Conservation (phyloP, 75 land plant species). For the Picea glauca region DNA sequence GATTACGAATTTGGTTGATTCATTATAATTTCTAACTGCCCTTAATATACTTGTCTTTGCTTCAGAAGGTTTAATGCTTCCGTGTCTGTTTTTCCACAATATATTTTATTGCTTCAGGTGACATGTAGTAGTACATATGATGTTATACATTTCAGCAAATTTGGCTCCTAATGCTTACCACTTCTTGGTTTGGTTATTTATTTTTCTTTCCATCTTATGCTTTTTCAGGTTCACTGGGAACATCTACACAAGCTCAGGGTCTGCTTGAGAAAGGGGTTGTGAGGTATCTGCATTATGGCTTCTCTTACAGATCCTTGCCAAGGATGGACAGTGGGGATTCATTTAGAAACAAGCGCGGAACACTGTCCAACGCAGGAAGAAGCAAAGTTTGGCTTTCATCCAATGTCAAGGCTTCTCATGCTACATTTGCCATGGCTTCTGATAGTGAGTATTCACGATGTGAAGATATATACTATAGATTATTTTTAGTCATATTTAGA, state of each 20-base stretch:
- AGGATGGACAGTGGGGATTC: neutral
- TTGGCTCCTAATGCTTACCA: neutral
- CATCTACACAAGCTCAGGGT: neutral
- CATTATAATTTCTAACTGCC: neutral
- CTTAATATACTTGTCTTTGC: neutral
- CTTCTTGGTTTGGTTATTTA: neutral
- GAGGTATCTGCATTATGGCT: constrained; percentile 1
- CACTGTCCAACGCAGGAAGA: neutral
- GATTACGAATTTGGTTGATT: neutral
- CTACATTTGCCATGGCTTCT: constrained; percentile 1
- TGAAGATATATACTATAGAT: neutral
- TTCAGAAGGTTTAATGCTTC: neutral
- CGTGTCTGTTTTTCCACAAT: no score
- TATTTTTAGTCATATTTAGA: neutral
- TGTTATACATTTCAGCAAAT: neutral
- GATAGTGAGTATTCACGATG: neutral
- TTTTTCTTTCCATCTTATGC: neutral
- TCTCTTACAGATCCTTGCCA: constrained; percentile 9
- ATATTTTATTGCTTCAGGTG: neutral
- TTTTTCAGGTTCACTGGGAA: constrained; percentile 5
- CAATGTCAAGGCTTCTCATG: neutral
- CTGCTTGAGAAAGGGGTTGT: constrained; percentile 1
- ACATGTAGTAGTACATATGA: neutral
- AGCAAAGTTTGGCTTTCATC: neutral
- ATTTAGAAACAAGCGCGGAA: neutral